phyloP scores from a whole-genome alignment of 495 filamentous ascomycete species.

The Astrocystis sublimbata region DNA sequence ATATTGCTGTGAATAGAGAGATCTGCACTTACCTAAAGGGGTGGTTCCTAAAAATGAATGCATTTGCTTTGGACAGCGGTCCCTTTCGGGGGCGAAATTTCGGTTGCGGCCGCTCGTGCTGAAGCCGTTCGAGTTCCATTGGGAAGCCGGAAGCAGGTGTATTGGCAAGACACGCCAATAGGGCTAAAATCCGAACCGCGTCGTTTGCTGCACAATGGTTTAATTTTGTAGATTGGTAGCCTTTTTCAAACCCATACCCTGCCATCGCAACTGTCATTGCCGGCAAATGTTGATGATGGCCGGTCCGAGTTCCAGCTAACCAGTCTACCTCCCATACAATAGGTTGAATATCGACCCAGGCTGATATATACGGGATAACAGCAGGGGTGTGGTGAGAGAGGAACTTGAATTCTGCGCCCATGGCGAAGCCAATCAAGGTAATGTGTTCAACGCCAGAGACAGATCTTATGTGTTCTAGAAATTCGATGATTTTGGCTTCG shows the following conservation, averaged over 20 bases:
- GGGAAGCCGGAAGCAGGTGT: background rate
- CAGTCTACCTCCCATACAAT: conserved; percentile 4
- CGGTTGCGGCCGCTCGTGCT: background rate
- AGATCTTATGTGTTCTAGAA: background rate
- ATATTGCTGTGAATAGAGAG: background rate
- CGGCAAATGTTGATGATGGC: background rate
- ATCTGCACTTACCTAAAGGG: background rate
- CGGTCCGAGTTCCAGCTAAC: background rate
- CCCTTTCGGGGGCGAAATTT: background rate
- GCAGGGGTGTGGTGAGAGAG: conserved; percentile 8
- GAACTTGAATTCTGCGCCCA: background rate
- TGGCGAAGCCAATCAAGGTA: background rate
- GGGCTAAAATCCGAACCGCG: background rate
- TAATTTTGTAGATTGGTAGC: background rate
- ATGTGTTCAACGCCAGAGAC: background rate
- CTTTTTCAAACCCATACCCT: background rate
- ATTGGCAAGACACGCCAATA: background rate
- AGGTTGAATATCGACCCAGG: conserved; percentile 7
- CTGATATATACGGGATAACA: conserved; percentile 9
- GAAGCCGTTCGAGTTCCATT: background rate
- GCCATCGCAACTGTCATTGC: background rate
- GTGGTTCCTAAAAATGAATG: background rate
- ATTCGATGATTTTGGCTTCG: background rate
- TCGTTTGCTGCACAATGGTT: background rate
- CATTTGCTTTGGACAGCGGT: background rate